phyloP scores from a whole-genome alignment of 495 filamentous ascomycete species.

The Geopyxis carbonaria region DNA sequence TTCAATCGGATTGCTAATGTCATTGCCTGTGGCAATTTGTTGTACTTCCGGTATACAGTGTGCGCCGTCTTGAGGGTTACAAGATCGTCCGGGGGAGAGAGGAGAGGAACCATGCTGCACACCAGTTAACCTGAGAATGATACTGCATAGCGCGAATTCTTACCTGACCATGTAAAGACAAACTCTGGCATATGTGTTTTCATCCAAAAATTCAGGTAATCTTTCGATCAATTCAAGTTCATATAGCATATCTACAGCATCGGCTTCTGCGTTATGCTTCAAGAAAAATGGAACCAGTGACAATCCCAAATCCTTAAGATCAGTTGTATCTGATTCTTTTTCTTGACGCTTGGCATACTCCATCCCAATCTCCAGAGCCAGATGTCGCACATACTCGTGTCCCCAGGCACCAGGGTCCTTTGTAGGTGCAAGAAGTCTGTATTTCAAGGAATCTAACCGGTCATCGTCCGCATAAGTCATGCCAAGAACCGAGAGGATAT shows the following conservation, averaged over 20 bases:
- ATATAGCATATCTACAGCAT: constrained; percentile 90
- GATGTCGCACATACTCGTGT: constrained; percentile 92
- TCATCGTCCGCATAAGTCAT: constrained; percentile 99
- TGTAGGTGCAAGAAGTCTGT: constrained; percentile 73
- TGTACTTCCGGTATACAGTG: constrained; percentile 77
- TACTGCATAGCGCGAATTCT: constrained; percentile 5
- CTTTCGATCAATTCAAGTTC: constrained; percentile 93
- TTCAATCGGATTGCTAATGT: constrained; percentile 87
- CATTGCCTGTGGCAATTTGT: constrained; percentile 82
- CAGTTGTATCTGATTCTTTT: constrained; percentile 44
- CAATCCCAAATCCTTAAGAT: constrained; percentile 65
- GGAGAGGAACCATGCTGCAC: constrained; percentile 73
- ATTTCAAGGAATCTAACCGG: constrained; percentile 87
- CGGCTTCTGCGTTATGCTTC: constrained; percentile 92
- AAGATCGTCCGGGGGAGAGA: constrained; percentile 94
- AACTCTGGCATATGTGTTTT: constrained; percentile 81
- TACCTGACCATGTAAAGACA: constrained; percentile 87
- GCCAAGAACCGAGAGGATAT: constrained; percentile 90
- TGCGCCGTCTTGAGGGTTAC: constrained; percentile 82
- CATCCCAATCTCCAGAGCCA: constrained; percentile 88
- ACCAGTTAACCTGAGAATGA: constrained; percentile 8
- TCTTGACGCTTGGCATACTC: constrained; percentile 69
- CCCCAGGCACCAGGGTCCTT: constrained; percentile 93
- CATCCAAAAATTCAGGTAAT: constrained; percentile 76
- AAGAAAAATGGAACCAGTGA: constrained; percentile 86